A percentile compares a stretch with the other conserved stretches of the same genome.
Evolutionary conservation across 805 yeast species (phyloP).

Genomic region (Pichia sporocuriosa): DNA sequence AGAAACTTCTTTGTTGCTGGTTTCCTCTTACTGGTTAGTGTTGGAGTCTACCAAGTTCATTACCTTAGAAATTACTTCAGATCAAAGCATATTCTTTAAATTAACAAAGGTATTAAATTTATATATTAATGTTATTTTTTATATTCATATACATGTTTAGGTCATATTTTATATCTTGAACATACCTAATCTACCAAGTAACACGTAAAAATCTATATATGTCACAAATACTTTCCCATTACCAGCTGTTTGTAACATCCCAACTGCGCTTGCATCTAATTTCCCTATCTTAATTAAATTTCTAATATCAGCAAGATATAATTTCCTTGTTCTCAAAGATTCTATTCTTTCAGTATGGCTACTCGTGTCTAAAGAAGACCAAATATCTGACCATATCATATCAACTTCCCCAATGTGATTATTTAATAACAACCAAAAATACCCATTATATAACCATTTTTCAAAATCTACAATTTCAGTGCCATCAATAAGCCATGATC

Average conservation of each 20-base stretch:
- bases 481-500: constrained; percentile 20
- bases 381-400: constrained; percentile 36
- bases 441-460: constrained; percentile 34
- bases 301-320: constrained; percentile 35
- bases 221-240: constrained; percentile 32
- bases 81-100: constrained; percentile 67
- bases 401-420: constrained; percentile 30
- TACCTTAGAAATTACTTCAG: constrained; percentile 91
- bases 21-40: constrained; percentile 58
- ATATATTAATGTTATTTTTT: not conserved
- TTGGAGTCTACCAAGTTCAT: constrained; percentile 89
- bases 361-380: not conserved
- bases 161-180: constrained; percentile 1
- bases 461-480: constrained; percentile 41
- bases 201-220: constrained; percentile 41
- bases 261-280: constrained; percentile 29
- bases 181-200: constrained; percentile 28
- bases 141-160: not conserved
- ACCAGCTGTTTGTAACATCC: constrained; percentile 39
- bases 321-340: constrained; percentile 8
- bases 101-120: not conserved
- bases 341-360: no score
- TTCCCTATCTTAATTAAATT: constrained; percentile 24
- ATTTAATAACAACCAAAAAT: constrained; percentile 33
- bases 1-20: constrained; percentile 75